Conservation (phyloP, 352 stramenopile genomes). For the Pythium aristosporum region DNA sequence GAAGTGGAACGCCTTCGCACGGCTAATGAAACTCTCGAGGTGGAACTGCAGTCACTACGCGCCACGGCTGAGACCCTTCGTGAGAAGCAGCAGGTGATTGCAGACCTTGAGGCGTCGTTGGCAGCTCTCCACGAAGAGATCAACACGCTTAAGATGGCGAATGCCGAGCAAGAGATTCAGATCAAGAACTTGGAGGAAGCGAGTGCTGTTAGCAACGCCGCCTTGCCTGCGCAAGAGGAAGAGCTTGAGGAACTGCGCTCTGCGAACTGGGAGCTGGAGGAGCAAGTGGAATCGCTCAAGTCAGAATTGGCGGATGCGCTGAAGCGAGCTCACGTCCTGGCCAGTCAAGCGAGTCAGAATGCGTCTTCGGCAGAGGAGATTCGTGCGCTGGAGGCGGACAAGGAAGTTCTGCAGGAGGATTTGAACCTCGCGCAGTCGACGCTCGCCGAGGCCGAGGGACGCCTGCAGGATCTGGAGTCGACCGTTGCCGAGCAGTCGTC, state of each 20-base stretch:
- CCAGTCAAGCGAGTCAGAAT: conserved; percentile 7
- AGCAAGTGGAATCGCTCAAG: conserved; percentile 22
- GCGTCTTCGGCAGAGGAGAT: conserved; percentile 10
- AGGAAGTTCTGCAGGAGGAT: conserved; percentile 26
- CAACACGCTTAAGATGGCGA: conserved; percentile 12
- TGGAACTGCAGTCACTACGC: conserved; percentile 16
- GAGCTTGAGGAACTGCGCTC: conserved; percentile 40
- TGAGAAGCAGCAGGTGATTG: conserved; percentile 22
- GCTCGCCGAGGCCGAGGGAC: conserved; percentile 18
- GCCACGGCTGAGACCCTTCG: conserved; percentile 4
- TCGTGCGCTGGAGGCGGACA: conserved; percentile 23
- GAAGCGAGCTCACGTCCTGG: conserved; percentile 13
- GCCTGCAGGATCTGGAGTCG: conserved; percentile 12
- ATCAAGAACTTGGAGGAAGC: conserved; percentile 19
- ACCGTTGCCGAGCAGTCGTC: conserved; percentile 8
- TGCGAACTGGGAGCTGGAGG: conserved; percentile 24
- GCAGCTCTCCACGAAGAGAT: conserved; percentile 23
- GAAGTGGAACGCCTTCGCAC: conserved; percentile 12
- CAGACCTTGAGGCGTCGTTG: conserved; percentile 13
- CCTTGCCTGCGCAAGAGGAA: conserved; percentile 30
- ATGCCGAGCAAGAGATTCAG: conserved; percentile 15
- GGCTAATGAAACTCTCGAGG: conserved; percentile 7
- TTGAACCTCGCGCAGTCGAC: conserved; percentile 24
- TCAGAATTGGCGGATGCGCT: conserved; percentile 15
- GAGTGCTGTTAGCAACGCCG: not conserved